Conservation (phyloP, 2,329 filamentous ascomycete species). For the Fusarium kyushuense region DNA sequence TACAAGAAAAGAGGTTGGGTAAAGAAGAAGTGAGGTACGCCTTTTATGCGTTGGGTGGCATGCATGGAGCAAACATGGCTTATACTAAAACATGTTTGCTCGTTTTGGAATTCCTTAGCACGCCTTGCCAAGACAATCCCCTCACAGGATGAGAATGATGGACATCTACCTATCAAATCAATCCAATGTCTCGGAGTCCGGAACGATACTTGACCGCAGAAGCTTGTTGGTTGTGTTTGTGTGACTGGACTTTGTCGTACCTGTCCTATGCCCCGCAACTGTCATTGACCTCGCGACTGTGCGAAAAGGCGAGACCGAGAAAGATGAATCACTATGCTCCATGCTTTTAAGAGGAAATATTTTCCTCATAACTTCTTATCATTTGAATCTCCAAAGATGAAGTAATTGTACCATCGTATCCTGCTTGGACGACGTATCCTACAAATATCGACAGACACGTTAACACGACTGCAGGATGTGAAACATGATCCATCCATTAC, state of each 20-base stretch:
- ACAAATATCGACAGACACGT: not conserved
- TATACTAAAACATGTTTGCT: constrained; percentile 10
- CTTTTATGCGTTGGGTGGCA: constrained; percentile 18
- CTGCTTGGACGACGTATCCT: not conserved
- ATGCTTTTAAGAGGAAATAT: not conserved
- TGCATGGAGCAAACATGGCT: constrained; percentile 23
- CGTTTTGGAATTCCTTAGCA: not conserved
- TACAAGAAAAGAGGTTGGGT: not conserved
- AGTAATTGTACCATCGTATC: not conserved
- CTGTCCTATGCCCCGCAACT: constrained; percentile 6
- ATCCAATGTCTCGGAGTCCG: constrained; percentile 17
- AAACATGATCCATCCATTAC: not conserved
- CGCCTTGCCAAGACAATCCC: not conserved
- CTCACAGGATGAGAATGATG: too few species aligned
- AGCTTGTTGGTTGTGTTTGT: not conserved
- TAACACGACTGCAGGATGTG: not conserved
- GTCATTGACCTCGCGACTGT: constrained; percentile 19
- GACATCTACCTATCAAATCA: not conserved
- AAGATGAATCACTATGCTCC: too few species aligned
- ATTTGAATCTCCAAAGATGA: not conserved
- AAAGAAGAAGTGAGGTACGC: not conserved
- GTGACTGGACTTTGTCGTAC: constrained; percentile 1
- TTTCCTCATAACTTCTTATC: not conserved
- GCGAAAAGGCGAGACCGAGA: constrained; percentile 31
- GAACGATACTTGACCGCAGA: not conserved